Base-by-base conservation (phyloP, 306 rosid genomes). In the Fragaria iinumae region DNA sequence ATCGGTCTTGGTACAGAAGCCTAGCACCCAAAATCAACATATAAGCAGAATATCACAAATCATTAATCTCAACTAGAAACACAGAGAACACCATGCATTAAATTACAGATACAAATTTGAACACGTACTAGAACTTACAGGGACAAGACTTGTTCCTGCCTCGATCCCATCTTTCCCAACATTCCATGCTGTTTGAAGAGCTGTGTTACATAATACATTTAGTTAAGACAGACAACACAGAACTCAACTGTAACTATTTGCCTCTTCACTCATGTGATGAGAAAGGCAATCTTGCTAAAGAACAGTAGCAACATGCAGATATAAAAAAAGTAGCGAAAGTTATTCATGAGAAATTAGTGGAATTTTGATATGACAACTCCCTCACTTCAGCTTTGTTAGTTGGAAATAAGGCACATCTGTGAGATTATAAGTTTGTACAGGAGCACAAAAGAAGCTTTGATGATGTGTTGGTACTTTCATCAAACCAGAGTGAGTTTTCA, bases 131-230 rank as follows among this genome's bases (percentile, higher is more conserved):
- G 13, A 53, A 83, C 84, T 79, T 81, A 88, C 91, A 2, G 89
- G 91, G 21, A 88, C 80, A 73, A 88, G 76, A 66, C 74, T 75
- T 18, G 89, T 79, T 80, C 91, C 91, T 18, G 89, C 97, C 77
- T 95, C 97, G 76, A 95, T 76, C 80, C 97, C 98, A 83, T 95
- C 97, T 67, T 59, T 88, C 41, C 96, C 90, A 80, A 90, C 87
- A 83, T 77, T 92, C 96, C 86, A 90, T 48, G 85, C 92, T 57
- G 79, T 80, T 85, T 91, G 92, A 75, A 93, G 66, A 77, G 83
- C 97, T 91, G 79, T 79, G 80, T 67, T 57, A 74, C 72, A 69
- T 44, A 77, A 62, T 77, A 66, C 43, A 67, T 25, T 67, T 16
- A 79, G 74, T 77, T 63, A 49, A 52, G 65, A 56, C 63, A 13